Conservation (phyloP, 371 early-diverging fungal species). For the Zychaea mexicana region DNA sequence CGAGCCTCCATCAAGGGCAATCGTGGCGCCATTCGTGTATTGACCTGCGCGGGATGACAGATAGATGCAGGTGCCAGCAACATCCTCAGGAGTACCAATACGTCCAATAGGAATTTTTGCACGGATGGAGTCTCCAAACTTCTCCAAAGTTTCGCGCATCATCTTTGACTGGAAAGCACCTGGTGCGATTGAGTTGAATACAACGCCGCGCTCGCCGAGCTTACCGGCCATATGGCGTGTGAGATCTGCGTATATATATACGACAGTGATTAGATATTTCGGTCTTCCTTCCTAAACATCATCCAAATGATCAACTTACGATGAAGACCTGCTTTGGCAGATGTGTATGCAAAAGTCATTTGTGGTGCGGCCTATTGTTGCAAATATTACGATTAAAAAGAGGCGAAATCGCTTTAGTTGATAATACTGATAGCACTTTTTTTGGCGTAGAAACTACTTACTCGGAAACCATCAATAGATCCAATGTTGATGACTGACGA, state of each 20-base stretch:
- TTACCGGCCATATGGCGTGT: conserved; percentile 63
- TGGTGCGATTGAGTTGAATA: conserved; percentile 89
- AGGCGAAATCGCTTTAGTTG: conserved; percentile 12
- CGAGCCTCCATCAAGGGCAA: conserved; percentile 86
- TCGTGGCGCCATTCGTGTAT: conserved; percentile 84
- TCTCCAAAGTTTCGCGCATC: conserved; percentile 79
- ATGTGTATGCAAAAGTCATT: conserved; percentile 75
- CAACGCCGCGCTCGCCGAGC: conserved; percentile 61
- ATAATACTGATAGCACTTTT: background rate
- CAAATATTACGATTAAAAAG: conserved; percentile 28
- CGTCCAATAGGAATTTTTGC: conserved; percentile 63
- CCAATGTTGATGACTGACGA: conserved; percentile 65
- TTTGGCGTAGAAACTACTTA: too few species aligned
- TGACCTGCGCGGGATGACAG: conserved; percentile 77
- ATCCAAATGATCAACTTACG: conserved; percentile 52
- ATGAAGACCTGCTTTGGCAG: conserved; percentile 81
- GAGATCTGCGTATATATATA: conserved; percentile 17
- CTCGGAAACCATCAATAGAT: conserved; percentile 71
- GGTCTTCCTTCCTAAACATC: conserved; percentile 40
- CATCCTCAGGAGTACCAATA: conserved; percentile 86
- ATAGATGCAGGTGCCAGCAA: conserved; percentile 83
- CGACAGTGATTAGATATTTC: too few species aligned
- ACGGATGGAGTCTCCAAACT: conserved; percentile 59
- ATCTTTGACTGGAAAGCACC: conserved; percentile 89
- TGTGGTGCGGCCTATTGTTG: conserved; percentile 10